These are phyloP conservation scores for Calocybe cyanea DNA, from an alignment of 768 basidiomycete species.

Conservation along the genomic window DNA sequence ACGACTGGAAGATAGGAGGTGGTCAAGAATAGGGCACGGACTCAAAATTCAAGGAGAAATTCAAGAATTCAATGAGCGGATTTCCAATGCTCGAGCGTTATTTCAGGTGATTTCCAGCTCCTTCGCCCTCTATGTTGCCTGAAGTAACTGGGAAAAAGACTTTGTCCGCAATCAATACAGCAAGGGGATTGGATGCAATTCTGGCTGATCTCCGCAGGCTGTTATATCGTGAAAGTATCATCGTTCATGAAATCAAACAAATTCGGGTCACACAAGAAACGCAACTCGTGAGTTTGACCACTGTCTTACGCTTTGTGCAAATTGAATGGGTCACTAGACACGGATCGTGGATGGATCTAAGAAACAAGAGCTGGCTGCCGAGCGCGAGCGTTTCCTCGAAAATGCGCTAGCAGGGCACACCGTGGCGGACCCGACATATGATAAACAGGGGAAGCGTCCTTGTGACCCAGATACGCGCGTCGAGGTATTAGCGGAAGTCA, in stretches of 20 bases:
- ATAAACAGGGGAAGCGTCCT: conserved; percentile 13
- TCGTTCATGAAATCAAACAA: not conserved
- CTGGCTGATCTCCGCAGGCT: not conserved
- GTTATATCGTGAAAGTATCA: not conserved
- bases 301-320: not conserved
- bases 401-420: conserved; percentile 1
- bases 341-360: not conserved
- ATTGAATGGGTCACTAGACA: not conserved
- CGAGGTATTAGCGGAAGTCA: conserved; percentile 12
- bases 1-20: conserved; percentile 4
- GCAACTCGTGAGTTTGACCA: not conserved
- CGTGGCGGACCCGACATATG: conserved; percentile 11
- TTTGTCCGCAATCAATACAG: conserved; percentile 1
- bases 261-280: not conserved
- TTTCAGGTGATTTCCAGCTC: conserved; percentile 1
- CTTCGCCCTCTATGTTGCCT: too few species aligned
- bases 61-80: conserved; percentile 1
- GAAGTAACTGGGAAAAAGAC: not conserved
- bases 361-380: not conserved
- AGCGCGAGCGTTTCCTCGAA: not conserved
- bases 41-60: not conserved
- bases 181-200: conserved; percentile 5
- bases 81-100: conserved; percentile 2
- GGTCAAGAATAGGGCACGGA: not conserved
- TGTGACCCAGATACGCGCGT: conserved; percentile 15